Base-by-base conservation (phyloP, 441 rosid genomes). In the Gossypium davidsonii region DNA sequence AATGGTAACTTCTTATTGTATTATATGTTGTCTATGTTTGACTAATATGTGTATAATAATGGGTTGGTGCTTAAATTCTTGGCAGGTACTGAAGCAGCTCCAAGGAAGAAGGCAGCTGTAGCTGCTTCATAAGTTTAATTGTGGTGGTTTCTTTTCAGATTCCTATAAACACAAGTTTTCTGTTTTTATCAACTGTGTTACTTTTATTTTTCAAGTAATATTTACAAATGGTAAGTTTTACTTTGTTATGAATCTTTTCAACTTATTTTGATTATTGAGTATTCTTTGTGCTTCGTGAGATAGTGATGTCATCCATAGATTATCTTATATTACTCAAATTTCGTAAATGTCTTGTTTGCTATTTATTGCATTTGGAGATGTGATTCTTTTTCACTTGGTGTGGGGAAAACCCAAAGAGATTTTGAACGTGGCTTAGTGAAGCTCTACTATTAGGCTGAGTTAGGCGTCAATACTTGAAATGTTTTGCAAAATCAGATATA, bases 11-110 rank as follows among this genome's bases (percentile, higher is more conserved):
- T 14, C 5, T 9, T 39, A 49, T 18, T 39, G 21, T 6, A 34
- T 6, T 34, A 7, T 34, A 42, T 49, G n/a, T 11, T 23, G 8
- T 21, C 6, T 0, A 3, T 67, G 68, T 8, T 46, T 3, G 58
- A 53, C 0, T 23, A 23, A 12, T 23, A 56, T 48, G 20, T 23
- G 42, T 3, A 6, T 9, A n/a, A 67, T 25, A 2, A 1, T n/a
- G 4, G 42, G 21, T 12, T 14, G 28, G 3, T 26, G 9, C 23
- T 49, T 7, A 8, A 49, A 67, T 49, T 26, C n/a, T 25, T 49
- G 23, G 4, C 44, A 67, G 71, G 71, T 23, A 67, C 58, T 49
- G n/a, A 49, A 49, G 71, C 71, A 67, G 11, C 71, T 51, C 71
- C 71, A 49, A 67, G 71, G 58, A 67, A 67, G 23, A 44, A 21